Conservation (phyloP, 768 basidiomycete genomes). For the Podaxis rugospora region DNA sequence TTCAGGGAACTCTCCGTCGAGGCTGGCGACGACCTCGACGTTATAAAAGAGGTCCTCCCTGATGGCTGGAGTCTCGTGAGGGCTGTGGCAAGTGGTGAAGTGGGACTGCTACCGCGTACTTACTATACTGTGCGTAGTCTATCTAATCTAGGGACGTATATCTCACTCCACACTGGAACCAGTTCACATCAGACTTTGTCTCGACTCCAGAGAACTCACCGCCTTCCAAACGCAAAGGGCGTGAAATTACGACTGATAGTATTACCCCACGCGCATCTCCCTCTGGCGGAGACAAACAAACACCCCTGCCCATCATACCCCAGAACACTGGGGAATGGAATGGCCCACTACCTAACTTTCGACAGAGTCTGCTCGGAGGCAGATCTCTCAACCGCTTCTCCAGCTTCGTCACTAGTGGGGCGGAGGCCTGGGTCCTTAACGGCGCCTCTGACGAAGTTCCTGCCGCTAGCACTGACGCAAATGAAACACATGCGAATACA, state of each 20-base stretch:
- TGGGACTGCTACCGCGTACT: slow-evolving; percentile 63
- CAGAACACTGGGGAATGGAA: slow-evolving; percentile 72
- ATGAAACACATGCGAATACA: slow-evolving; percentile 16
- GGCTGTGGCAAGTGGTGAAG: slow-evolving; percentile 42
- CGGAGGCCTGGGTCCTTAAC: slow-evolving; percentile 78
- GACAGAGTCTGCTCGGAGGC: slow-evolving; percentile 68
- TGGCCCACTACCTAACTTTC: slow-evolving; percentile 57
- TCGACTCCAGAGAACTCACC: slow-evolving; percentile 41
- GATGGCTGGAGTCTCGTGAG: slow-evolving; percentile 82
- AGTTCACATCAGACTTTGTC: slow-evolving; percentile 68
- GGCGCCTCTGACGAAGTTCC: slow-evolving; percentile 30
- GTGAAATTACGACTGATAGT: slow-evolving; percentile 26
- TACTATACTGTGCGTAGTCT: slow-evolving; percentile 63
- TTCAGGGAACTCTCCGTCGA: slow-evolving; percentile 66
- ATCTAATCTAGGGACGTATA: slow-evolving; percentile 3
- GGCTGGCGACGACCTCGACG: slow-evolving; percentile 66
- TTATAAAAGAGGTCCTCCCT: slow-evolving; percentile 67
- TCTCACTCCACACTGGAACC: slow-evolving; percentile 4
- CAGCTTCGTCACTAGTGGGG: slow-evolving; percentile 80
- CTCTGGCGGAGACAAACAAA: slow-evolving; percentile 26
- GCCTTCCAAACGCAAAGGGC: slow-evolving; percentile 21
- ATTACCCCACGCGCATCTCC: slow-evolving; percentile 49
- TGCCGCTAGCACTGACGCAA: background rate
- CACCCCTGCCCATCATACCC: slow-evolving; percentile 42
- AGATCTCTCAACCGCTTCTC: slow-evolving; percentile 84